Evolutionary conservation across 2,329 filamentous ascomycete species (phyloP).

Genomic region (Conoideocrella luteorostrata): DNA sequence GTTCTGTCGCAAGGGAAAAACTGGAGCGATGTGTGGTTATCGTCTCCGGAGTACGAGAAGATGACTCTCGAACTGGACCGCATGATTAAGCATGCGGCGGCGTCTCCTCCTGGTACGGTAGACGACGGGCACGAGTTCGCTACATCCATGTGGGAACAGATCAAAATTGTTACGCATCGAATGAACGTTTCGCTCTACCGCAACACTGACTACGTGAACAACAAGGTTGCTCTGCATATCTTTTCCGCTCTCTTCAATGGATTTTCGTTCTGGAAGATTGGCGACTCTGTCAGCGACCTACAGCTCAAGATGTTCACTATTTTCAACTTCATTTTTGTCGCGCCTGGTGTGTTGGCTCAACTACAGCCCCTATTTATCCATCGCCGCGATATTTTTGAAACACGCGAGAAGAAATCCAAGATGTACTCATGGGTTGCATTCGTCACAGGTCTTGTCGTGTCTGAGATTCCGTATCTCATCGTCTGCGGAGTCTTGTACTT

Average conservation of each 20-base stretch:
- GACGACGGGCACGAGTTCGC: conserved; percentile 64
- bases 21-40: conserved; percentile 65
- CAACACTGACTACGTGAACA: conserved; percentile 60
- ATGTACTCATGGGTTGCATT: conserved; percentile 57
- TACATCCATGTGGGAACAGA: conserved; percentile 56
- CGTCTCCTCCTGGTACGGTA: conserved; percentile 32
- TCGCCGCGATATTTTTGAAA: conserved; percentile 51
- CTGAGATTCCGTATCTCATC: conserved; percentile 39
- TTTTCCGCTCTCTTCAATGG: conserved; percentile 52
- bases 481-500: conserved; percentile 42
- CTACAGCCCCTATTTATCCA: conserved; percentile 53
- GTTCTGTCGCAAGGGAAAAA: conserved; percentile 40
- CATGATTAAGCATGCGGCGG: conserved; percentile 50
- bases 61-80: conserved; percentile 56
- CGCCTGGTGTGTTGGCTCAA: conserved; percentile 51
- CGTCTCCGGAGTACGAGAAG: conserved; percentile 52
- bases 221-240: conserved; percentile 54
- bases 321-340: conserved; percentile 59
- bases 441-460: conserved; percentile 44
- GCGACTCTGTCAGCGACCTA: conserved; percentile 41
- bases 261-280: conserved; percentile 56
- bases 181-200: conserved; percentile 57
- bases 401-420: conserved; percentile 54
- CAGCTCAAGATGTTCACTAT: conserved; percentile 52
- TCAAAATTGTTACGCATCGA: conserved; percentile 57